These are phyloP conservation scores for Pinus tabuliformis DNA, from an alignment of 75 land plant species.

Conservation along the genomic window DNA sequence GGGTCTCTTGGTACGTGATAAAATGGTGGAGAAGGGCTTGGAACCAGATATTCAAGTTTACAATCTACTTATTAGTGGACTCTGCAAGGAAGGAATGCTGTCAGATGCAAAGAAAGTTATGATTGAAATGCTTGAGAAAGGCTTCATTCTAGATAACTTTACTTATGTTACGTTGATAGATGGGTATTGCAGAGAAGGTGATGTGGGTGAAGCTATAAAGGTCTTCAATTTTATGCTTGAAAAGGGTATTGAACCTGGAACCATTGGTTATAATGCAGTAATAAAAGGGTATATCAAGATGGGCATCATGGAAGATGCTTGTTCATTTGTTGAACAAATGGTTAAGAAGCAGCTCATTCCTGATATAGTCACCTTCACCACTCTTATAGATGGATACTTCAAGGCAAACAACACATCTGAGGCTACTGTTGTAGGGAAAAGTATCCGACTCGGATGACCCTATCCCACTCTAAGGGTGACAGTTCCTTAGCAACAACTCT, in stretches of 20 bases:
- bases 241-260: slow-evolving; percentile 37
- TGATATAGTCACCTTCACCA: slow-evolving; percentile 61
- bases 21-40: slow-evolving; percentile 40
- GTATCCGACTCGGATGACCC: too few species aligned
- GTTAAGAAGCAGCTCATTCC: slow-evolving; percentile 20
- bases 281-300: slow-evolving; percentile 59
- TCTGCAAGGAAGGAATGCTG: slow-evolving; percentile 49
- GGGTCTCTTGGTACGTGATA: slow-evolving; percentile 31
- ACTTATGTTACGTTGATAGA: slow-evolving; percentile 55
- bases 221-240: slow-evolving; percentile 35
- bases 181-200: slow-evolving; percentile 45
- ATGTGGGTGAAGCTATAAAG: slow-evolving; percentile 45
- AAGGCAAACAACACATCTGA: slow-evolving; percentile 33
- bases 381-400: slow-evolving; percentile 69
- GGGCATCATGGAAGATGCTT: slow-evolving; percentile 49
- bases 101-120: slow-evolving; percentile 39
- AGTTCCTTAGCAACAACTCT: too few species aligned
- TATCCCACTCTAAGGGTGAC: too few species aligned
- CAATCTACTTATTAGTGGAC: slow-evolving; percentile 65
- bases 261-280: slow-evolving; percentile 57
- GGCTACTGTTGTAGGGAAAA: too few species aligned
- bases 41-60: slow-evolving; percentile 50
- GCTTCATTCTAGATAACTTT: slow-evolving; percentile 37
- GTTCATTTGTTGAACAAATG: slow-evolving; percentile 38
- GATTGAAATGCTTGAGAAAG: slow-evolving; percentile 55